Conservation (phyloP, 1,284 basidiomycete genomes). For the Mrakiaceae sp. region DNA sequence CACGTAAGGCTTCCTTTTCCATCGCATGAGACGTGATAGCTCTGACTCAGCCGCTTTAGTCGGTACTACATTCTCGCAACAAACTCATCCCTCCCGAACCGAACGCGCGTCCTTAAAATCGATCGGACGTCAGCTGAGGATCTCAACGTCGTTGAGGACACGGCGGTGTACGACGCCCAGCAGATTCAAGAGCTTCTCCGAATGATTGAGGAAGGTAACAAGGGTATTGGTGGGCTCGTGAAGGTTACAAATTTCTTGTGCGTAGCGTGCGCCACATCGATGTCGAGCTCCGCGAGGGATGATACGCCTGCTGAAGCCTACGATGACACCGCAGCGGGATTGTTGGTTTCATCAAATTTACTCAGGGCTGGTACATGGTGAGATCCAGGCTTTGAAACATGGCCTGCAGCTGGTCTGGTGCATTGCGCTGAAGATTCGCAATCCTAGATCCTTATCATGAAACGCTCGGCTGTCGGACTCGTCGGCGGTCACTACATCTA, state of each 20-base stretch:
- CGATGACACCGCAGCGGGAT: slow-evolving; percentile 23
- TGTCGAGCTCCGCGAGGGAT: not conserved
- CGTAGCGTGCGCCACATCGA: slow-evolving; percentile 13
- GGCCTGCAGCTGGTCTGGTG: too few relatives aligned
- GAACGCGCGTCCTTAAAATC: slow-evolving; percentile 81
- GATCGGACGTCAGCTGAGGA: slow-evolving; percentile 64
- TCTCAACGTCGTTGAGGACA: slow-evolving; percentile 69
- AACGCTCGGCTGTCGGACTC: slow-evolving; percentile 82
- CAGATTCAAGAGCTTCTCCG: slow-evolving; percentile 83
- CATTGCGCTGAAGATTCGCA: too few relatives aligned
- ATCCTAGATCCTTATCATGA: slow-evolving; percentile 58
- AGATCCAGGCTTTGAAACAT: not conserved
- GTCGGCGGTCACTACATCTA: slow-evolving; percentile 67
- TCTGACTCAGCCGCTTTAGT: slow-evolving; percentile 22
- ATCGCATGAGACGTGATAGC: too few relatives aligned
- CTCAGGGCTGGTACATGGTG: slow-evolving; percentile 78
- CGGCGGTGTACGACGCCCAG: slow-evolving; percentile 71
- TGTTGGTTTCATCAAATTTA: slow-evolving; percentile 73
- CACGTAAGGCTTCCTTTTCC: slow-evolving; percentile 30
- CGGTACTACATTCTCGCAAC: slow-evolving; percentile 82
- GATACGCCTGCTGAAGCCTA: not conserved
- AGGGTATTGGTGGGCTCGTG: slow-evolving; percentile 71
- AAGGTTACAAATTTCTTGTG: slow-evolving; percentile 65
- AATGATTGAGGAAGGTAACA: slow-evolving; percentile 92
- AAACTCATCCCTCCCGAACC: slow-evolving; percentile 60